These are phyloP conservation scores for Plantago elongata DNA, from an alignment of 257 asterid genomes.

Conservation along the genomic window DNA sequence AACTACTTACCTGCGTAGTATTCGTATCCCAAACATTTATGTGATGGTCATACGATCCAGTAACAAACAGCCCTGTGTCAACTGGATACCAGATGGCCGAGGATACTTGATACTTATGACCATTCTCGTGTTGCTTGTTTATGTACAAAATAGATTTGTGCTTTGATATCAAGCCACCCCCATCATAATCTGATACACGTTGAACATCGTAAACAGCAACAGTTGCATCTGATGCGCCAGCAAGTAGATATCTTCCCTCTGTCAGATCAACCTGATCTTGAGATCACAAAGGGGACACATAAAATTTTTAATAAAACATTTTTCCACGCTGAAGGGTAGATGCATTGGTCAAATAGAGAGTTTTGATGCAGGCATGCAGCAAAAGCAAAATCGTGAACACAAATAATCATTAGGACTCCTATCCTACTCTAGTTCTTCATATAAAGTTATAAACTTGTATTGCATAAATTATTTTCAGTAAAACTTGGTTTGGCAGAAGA, in stretches of 20 bases:
- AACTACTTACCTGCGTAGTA: conserved; percentile 57
- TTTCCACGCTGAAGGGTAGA: conserved; percentile 14
- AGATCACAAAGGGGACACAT: conserved; percentile 47
- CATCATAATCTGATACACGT: conserved; percentile 58
- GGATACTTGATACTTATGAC: conserved; percentile 76
- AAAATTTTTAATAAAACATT: conserved; percentile 23
- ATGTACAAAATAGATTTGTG: conserved; percentile 60
- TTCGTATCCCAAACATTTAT: conserved; percentile 98
- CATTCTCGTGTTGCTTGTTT: conserved; percentile 83
- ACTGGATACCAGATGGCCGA: conserved; percentile 95
- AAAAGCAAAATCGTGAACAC: not conserved
- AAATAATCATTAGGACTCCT: too few species aligned
- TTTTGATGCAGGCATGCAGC: not conserved
- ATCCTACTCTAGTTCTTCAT: too few species aligned
- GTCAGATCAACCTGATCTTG: conserved; percentile 98
- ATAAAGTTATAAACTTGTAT: too few species aligned
- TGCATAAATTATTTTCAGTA: too few species aligned
- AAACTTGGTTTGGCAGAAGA: too few species aligned
- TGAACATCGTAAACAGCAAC: conserved; percentile 84
- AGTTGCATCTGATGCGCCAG: conserved; percentile 89
- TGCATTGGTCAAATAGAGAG: not conserved
- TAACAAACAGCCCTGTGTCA: conserved; percentile 86
- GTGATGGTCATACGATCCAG: conserved; percentile 92
- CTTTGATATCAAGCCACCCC: conserved; percentile 63
- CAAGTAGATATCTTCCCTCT: conserved; percentile 85